A percentile compares a stretch with the other conserved stretches of the same genome.
Conservation (phyloP, 331 rosid species). For the Ulmus americana region DNA sequence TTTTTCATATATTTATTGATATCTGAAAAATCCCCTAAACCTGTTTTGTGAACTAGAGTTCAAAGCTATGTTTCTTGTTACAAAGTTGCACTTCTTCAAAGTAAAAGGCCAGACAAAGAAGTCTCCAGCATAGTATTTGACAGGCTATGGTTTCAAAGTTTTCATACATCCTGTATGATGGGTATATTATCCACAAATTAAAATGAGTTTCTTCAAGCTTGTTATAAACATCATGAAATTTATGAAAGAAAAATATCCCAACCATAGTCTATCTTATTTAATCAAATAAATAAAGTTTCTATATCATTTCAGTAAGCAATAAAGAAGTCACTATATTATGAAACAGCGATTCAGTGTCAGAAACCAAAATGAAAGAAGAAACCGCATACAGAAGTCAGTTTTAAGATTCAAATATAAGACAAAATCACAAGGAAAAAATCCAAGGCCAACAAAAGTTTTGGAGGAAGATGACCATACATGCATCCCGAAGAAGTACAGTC, state of each 20-base stretch:
- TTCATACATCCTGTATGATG: not conserved
- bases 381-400: not conserved
- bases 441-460: conserved; percentile 5
- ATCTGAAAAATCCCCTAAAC: no score
- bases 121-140: not conserved
- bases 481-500: conserved; percentile 78
- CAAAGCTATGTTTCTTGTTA: not conserved
- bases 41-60: no score
- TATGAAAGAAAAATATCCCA: not conserved
- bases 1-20: no score
- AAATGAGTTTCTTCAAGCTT: not conserved
- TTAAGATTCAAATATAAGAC: conserved; percentile 1
- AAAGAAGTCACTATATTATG: not conserved
- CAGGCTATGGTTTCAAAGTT: not conserved
- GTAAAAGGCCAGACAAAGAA: not conserved
- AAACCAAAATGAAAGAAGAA: not conserved
- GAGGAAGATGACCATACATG: conserved; percentile 45
- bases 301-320: not conserved
- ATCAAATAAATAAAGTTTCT: not conserved
- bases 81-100: not conserved
- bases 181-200: not conserved
- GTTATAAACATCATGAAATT: not conserved
- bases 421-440: not conserved
- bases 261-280: not conserved
- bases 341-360: not conserved